Conservation (phyloP, 345 rosid genomes). For the Salix udensis region DNA sequence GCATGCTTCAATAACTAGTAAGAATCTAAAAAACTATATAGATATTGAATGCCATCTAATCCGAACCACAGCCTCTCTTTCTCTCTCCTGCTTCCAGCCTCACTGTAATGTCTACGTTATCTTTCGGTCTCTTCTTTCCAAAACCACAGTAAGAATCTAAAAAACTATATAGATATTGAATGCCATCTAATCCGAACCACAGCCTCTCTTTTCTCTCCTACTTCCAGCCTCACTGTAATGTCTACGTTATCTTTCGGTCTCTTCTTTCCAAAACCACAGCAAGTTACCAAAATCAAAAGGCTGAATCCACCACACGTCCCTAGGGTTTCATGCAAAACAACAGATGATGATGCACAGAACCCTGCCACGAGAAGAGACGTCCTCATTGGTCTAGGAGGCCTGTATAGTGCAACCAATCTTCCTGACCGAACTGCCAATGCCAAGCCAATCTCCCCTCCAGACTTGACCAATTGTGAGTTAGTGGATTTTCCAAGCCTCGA, state of each 20-base stretch:
- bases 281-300: slow-evolving; percentile 16
- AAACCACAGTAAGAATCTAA: neutral
- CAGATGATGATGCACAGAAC: neutral
- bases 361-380: slow-evolving; percentile 38
- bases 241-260: slow-evolving; percentile 6
- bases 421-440: slow-evolving; percentile 32
- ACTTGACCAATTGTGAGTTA: slow-evolving; percentile 23
- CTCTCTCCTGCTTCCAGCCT: too few species aligned
- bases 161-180: too few species aligned
- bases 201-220: neutral
- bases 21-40: too few species aligned
- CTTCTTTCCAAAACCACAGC: slow-evolving; percentile 19
- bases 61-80: slow-evolving; percentile 12
- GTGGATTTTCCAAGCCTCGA: slow-evolving; percentile 39
- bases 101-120: neutral
- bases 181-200: neutral
- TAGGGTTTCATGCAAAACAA: slow-evolving; percentile 29
- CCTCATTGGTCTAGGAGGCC: slow-evolving; percentile 53
- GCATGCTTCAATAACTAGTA: too few species aligned
- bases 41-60: too few species aligned
- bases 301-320: neutral
- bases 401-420: slow-evolving; percentile 39
- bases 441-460: slow-evolving; percentile 32
- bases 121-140: too few species aligned
- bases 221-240: neutral